These are phyloP conservation scores for Serendipita sp. DNA, from an alignment of 768 basidiomycete genomes.

Conservation along the genomic window DNA sequence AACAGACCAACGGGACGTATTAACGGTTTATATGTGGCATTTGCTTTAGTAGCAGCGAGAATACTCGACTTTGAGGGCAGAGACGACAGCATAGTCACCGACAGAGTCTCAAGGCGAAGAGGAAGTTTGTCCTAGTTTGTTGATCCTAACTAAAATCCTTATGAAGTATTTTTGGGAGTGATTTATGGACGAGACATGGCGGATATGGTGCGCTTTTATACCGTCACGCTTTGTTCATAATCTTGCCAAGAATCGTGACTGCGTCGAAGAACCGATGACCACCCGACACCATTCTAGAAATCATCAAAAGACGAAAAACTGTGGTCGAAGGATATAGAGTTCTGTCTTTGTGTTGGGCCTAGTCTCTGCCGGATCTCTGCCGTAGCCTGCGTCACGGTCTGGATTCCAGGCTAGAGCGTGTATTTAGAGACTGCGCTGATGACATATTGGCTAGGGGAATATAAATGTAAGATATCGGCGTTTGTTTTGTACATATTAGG, in stretches of 20 bases:
- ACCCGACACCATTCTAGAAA: neutral
- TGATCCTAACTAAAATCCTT: neutral
- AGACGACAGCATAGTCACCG: neutral
- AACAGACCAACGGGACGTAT: conserved; percentile 20
- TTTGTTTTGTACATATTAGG: too few relatives aligned
- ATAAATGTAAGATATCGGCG: too few relatives aligned
- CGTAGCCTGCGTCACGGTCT: too few relatives aligned
- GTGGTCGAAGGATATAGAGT: too few relatives aligned
- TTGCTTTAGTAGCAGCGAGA: conserved; percentile 12
- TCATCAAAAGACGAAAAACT: too few relatives aligned
- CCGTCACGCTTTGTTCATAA: neutral
- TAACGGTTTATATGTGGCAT: conserved; percentile 15
- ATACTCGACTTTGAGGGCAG: neutral
- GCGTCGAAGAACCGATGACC: neutral
- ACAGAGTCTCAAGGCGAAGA: neutral
- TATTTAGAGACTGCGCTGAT: too few relatives aligned
- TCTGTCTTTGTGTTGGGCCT: too few relatives aligned
- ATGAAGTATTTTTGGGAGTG: neutral
- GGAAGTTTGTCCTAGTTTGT: neutral
- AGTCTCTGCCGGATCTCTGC: too few relatives aligned
- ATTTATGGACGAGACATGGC: neutral
- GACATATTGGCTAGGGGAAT: too few relatives aligned
- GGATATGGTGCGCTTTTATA: neutral
- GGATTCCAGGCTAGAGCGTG: too few relatives aligned
- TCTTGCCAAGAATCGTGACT: neutral